Conservation (phyloP, 2,329 filamentous ascomycete species). For the Neonectria faginata region DNA sequence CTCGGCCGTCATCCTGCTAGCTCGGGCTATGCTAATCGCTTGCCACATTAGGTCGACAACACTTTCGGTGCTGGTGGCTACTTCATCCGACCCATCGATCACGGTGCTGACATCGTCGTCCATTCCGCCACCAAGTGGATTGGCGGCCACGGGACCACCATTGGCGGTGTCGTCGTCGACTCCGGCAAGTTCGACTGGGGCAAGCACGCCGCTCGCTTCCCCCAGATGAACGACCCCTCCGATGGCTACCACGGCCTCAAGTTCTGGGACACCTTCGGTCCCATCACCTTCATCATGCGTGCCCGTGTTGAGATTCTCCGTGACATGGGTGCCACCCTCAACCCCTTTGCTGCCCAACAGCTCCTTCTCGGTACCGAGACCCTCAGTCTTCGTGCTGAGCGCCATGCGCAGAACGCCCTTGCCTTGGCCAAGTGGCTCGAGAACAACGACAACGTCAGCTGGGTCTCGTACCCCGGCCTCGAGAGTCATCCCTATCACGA, state of each 20-base stretch:
- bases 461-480: conserved; percentile 94
- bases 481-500: conserved; percentile 83
- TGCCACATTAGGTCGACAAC: conserved; percentile 77
- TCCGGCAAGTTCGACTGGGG: conserved; percentile 96
- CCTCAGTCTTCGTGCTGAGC: conserved; percentile 84
- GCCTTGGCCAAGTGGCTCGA: conserved; percentile 86
- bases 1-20: not conserved
- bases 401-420: conserved; percentile 87
- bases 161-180: conserved; percentile 88
- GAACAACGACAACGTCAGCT: conserved; percentile 83
- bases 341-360: conserved; percentile 93
- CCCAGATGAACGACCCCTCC: conserved; percentile 89
- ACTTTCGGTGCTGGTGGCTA: conserved; percentile 95
- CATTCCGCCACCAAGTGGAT: conserved; percentile 99
- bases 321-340: conserved; percentile 84
- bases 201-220: conserved; percentile 84
- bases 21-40: not conserved
- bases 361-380: conserved; percentile 91
- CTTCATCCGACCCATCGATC: conserved; percentile 86
- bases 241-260: conserved; percentile 93
- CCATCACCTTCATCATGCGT: conserved; percentile 84
- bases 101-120: conserved; percentile 93
- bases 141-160: conserved; percentile 92
- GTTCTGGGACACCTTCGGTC: conserved; percentile 93
- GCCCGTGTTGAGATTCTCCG: conserved; percentile 90